Evolutionary conservation across 2,329 filamentous ascomycete species (phyloP).

Genomic region (Colletotrichum sp.): DNA sequence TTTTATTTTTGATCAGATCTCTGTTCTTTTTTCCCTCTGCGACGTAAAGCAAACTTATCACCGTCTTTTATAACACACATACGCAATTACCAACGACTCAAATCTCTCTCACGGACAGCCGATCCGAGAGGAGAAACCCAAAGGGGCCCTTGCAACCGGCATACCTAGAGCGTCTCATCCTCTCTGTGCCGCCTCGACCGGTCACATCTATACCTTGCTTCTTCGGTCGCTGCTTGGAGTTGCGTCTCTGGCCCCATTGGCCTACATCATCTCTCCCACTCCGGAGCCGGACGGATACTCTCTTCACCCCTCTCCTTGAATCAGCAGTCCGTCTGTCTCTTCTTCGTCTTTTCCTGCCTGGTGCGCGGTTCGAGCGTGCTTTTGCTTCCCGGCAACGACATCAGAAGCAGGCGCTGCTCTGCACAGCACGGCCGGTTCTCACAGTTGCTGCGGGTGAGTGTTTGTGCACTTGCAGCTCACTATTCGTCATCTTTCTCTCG

Average conservation of each 20-base stretch:
- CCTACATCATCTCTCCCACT: not conserved
- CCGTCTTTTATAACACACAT: not conserved
- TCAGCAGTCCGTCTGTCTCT: not conserved
- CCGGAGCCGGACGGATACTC: not conserved
- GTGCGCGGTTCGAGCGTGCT: conserved; percentile 2
- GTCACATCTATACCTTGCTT: conserved; percentile 20
- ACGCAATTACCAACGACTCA: not conserved
- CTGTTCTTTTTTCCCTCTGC: conserved; percentile 8
- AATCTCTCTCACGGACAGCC: not conserved
- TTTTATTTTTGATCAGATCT: conserved; percentile 14
- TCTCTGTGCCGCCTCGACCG: conserved; percentile 11
- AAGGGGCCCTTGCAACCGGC: conserved; percentile 11
- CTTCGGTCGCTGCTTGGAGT: conserved; percentile 6
- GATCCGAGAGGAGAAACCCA: not conserved
- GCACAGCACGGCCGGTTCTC: not conserved
- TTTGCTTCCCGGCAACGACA: conserved; percentile 5
- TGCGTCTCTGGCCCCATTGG: not conserved
- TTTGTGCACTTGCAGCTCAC: conserved; percentile 13
- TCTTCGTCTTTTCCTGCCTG: not conserved
- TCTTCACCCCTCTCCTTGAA: not conserved
- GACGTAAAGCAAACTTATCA: conserved; percentile 12
- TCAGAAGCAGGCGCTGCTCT: not conserved
- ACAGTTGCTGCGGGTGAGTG: not conserved
- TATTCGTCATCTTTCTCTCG: not conserved
- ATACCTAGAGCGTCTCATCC: conserved; percentile 6